Conservation (phyloP, 768 basidiomycete species). For the Trametes maxima region DNA sequence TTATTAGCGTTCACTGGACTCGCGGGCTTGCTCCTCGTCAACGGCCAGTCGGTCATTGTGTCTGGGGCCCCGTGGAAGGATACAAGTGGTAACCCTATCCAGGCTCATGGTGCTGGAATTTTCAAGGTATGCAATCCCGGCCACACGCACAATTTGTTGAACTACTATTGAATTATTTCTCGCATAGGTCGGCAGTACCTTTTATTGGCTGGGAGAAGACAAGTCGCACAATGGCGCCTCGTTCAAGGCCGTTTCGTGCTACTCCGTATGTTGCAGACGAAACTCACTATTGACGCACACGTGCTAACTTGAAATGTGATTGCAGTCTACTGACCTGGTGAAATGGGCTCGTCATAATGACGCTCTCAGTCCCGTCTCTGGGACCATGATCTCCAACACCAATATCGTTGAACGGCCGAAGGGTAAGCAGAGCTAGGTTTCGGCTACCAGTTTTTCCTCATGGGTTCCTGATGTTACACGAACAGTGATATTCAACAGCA, state of each 20-base stretch:
- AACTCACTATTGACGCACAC: background rate
- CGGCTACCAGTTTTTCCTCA: background rate
- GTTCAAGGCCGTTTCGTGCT: constrained; percentile 63
- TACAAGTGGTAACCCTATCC: constrained; percentile 60
- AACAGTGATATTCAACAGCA: constrained; percentile 55
- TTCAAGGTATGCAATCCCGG: constrained; percentile 43
- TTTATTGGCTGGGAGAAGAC: constrained; percentile 68
- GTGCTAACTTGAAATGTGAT: background rate
- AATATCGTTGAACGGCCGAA: constrained; percentile 67
- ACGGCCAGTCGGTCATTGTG: constrained; percentile 47
- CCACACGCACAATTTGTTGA: background rate
- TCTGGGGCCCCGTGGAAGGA: constrained; percentile 66
- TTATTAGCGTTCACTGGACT: constrained; percentile 10
- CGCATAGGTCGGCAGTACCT: constrained; percentile 52
- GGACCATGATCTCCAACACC: constrained; percentile 57
- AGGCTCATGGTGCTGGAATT: constrained; percentile 64
- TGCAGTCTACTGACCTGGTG: constrained; percentile 50
- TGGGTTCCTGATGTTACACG: background rate
- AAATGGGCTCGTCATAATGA: constrained; percentile 62
- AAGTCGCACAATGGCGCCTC: constrained; percentile 56
- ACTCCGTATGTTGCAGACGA: constrained; percentile 40
- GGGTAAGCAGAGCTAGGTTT: constrained; percentile 37
- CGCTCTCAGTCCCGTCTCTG: constrained; percentile 54
- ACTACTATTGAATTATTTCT: background rate
- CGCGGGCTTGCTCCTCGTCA: constrained; percentile 14